Conservation (phyloP, 768 basidiomycete genomes). For the Pulveroboletus sp. region DNA sequence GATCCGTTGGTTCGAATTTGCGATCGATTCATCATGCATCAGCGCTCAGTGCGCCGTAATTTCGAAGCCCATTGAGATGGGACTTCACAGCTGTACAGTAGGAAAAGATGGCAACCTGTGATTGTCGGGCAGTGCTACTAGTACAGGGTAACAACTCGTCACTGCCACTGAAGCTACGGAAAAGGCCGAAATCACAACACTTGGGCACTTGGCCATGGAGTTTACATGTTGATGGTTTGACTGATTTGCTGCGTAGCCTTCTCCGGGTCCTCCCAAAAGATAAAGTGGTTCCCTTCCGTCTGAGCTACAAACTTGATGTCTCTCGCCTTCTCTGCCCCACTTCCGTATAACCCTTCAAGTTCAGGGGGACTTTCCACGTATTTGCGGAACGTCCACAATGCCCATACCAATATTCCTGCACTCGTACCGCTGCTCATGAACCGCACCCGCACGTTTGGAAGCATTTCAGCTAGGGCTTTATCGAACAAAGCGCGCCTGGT, state of each 20-base stretch:
- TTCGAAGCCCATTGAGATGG: too few species aligned
- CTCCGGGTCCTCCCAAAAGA: conserved; percentile 25
- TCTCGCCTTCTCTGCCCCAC: conserved; percentile 17
- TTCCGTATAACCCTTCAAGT: conserved; percentile 8
- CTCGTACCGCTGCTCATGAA: conserved; percentile 17
- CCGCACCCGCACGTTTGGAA: conserved; percentile 15
- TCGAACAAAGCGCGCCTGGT: conserved; percentile 18
- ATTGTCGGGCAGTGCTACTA: too few species aligned
- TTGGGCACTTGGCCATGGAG: too few species aligned
- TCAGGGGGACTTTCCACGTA: conserved; percentile 4
- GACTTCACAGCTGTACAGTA: too few species aligned
- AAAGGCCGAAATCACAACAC: background rate
- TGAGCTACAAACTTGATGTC: conserved; percentile 15
- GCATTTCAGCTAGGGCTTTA: conserved; percentile 4
- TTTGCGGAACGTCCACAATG: conserved; percentile 12
- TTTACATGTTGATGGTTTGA: conserved; percentile 6
- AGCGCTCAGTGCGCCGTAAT: too few species aligned
- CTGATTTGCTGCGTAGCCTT: conserved; percentile 17
- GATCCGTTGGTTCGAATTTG: too few species aligned
- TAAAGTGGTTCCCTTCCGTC: conserved; percentile 23
- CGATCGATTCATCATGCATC: too few species aligned
- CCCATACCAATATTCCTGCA: conserved; percentile 7
- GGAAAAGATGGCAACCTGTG: too few species aligned
- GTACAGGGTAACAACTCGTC: too few species aligned
- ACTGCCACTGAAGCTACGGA: background rate